These are phyloP conservation scores for Candida lessepsii DNA, from an alignment of 805 yeast species.

Conservation along the genomic window DNA sequence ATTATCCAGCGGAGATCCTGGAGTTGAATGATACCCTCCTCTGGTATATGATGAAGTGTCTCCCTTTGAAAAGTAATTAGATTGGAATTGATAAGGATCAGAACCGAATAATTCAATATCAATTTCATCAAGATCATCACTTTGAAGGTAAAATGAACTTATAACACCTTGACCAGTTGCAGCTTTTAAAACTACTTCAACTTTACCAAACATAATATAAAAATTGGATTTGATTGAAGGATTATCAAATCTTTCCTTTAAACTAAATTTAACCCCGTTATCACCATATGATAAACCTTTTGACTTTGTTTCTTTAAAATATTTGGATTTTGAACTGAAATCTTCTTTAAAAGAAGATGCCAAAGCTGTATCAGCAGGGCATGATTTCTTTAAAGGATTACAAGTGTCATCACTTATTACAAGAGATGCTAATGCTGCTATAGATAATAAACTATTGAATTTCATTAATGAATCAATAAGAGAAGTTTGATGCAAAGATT, in stretches of 20 bases:
- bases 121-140: slow-evolving; percentile 85
- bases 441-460: slow-evolving; percentile 8
- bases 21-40: slow-evolving; percentile 66
- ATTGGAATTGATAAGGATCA: slow-evolving; percentile 70
- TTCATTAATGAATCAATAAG: too few relatives aligned
- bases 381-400: slow-evolving; percentile 28
- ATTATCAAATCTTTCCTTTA: slow-evolving; percentile 66
- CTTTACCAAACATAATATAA: slow-evolving; percentile 85
- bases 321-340: slow-evolving; percentile 21
- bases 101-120: slow-evolving; percentile 88
- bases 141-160: slow-evolving; percentile 76
- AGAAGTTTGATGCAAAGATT: too few relatives aligned
- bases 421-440: slow-evolving; percentile 10
- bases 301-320: slow-evolving; percentile 19
- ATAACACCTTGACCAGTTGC: slow-evolving; percentile 79
- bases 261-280: slow-evolving; percentile 62
- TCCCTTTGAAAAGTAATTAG: slow-evolving; percentile 82
- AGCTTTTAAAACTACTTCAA: slow-evolving; percentile 69
- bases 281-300: slow-evolving; percentile 35
- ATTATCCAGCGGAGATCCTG: slow-evolving; percentile 50
- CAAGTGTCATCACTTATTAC: slow-evolving; percentile 17
- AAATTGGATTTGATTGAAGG: slow-evolving; percentile 77
- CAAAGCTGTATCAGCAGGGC: slow-evolving; percentile 31
- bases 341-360: slow-evolving; percentile 29
- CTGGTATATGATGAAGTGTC: slow-evolving; percentile 73